Conservation (phyloP, 257 asterid species). For the Primulina tabacum region DNA sequence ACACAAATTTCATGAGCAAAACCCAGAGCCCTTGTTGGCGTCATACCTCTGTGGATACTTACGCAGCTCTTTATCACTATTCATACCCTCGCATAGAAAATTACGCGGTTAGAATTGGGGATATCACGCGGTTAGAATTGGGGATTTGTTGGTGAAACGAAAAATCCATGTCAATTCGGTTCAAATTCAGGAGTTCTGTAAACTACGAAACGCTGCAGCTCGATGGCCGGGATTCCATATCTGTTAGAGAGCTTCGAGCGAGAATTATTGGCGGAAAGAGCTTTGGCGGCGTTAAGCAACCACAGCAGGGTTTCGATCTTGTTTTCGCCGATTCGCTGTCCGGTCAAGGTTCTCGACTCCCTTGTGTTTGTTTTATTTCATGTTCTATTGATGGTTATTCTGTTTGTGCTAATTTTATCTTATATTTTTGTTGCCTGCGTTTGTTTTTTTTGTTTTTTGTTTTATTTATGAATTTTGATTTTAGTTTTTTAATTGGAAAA, state of each 20-base stretch:
- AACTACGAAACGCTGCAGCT: slow-evolving; percentile 57
- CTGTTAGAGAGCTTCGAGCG: slow-evolving; percentile 52
- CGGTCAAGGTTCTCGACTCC: slow-evolving; percentile 50
- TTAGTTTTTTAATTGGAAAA: background rate
- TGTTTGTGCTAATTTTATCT: slow-evolving; percentile 2
- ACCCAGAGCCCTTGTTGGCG: background rate
- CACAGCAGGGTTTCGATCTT: slow-evolving; percentile 74
- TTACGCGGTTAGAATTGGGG: background rate
- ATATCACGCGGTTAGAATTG: background rate
- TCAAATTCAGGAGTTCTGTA: slow-evolving; percentile 72
- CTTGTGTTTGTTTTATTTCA: background rate
- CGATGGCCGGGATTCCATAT: slow-evolving; percentile 54
- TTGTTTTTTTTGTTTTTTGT: background rate
- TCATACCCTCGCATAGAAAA: no score
- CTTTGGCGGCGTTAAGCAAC: slow-evolving; percentile 31
- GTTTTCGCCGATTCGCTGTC: slow-evolving; percentile 64
- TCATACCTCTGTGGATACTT: background rate
- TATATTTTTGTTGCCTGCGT: background rate
- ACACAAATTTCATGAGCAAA: no score
- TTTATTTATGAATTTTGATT: background rate
- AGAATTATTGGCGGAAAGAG: slow-evolving; percentile 45
- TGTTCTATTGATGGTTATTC: background rate
- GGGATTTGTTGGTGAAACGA: background rate
- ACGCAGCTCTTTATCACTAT: no score
- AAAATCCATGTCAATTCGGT: slow-evolving; percentile 67